phyloP scores from a whole-genome alignment of 2,329 filamentous ascomycete genomes.

The Aspergillus sergii region DNA sequence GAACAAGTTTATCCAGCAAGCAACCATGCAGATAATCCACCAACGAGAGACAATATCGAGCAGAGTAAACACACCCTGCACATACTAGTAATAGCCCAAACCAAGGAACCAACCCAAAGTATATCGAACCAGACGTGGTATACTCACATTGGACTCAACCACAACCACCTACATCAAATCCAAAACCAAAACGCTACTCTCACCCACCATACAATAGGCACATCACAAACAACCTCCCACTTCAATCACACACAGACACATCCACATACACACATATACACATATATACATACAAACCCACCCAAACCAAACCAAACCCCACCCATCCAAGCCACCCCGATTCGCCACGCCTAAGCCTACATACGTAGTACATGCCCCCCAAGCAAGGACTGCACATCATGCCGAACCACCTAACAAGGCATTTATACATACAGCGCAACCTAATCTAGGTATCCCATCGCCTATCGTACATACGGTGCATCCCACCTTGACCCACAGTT shows the following conservation, averaged over 20 bases:
- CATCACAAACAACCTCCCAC: neutral
- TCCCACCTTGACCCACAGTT: no score
- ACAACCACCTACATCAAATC: neutral
- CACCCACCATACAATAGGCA: neutral
- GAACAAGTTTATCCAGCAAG: neutral
- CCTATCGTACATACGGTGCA: no score
- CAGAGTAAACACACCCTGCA: neutral
- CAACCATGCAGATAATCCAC: neutral
- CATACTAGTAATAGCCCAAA: neutral
- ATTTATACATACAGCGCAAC: neutral
- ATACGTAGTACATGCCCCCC: neutral
- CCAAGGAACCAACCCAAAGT: neutral
- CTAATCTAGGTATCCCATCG: neutral
- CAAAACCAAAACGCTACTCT: neutral
- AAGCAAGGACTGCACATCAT: neutral
- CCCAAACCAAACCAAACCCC: neutral
- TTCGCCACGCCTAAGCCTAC: slow-evolving; percentile 13
- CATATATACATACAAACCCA: neutral
- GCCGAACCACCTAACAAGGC: neutral
- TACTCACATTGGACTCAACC: neutral
- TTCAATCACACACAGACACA: neutral
- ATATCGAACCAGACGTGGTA: neutral
- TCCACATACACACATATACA: neutral
- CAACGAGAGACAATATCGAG: neutral
- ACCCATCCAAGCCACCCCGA: neutral